Evolutionary conservation across 2,329 filamentous ascomycete genomes (phyloP), one percentile per base, ranked within the genome.

Genomic region (Phyllosticta paracitricarpa): DNA sequence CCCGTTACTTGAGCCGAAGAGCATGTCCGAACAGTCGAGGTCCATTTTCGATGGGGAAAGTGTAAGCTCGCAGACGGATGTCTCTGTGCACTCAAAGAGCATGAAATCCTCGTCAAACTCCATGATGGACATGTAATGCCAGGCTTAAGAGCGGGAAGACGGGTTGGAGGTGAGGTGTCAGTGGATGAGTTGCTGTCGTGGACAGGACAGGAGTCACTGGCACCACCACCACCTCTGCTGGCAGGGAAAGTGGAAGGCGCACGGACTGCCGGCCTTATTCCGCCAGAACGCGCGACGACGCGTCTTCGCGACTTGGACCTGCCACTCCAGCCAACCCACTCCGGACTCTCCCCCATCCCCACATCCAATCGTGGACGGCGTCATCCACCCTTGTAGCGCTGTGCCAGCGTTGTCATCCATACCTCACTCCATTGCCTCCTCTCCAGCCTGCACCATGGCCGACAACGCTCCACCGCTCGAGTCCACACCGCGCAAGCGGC

Each of bases 401-500:
- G 33, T 48, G 40, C n/a, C 14, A 48, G 40, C 40, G 6, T 17
- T 17, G 14, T 48, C 40, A 48, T 48, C n/a, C 40, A n/a, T n/a
- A 48, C 40, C 14, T 48, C 17, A 48, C 40, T 17, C 17, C 7
- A 17, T 14, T 2, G 28, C 28, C 28, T 48, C 17, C 40, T 17
- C 35, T n/a, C 12, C 12, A n/a, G n/a, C 28, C 19, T 40, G 14
- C 59, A 28, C 54, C 22, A 75, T 74, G 72, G 70, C 71, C 61
- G 69, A 69, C 57, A 65, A 67, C 26, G 61, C 65, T 19, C 48
- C 10, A 22, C 12, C 28, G 19, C 14, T 30, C 24, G 48, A 54
- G 26, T 48, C 59, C n/a, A 62, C 65, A 28, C 66, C 67, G 22
- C 66, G 71, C 51, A 75, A 75, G 63, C 72, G 73, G 51, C 64